Percentiles rank a stretch among this genome's conserved stretches.
These are phyloP conservation scores for Candida manassasensis DNA, from an alignment of 805 yeast species.

Conservation along the genomic window DNA sequence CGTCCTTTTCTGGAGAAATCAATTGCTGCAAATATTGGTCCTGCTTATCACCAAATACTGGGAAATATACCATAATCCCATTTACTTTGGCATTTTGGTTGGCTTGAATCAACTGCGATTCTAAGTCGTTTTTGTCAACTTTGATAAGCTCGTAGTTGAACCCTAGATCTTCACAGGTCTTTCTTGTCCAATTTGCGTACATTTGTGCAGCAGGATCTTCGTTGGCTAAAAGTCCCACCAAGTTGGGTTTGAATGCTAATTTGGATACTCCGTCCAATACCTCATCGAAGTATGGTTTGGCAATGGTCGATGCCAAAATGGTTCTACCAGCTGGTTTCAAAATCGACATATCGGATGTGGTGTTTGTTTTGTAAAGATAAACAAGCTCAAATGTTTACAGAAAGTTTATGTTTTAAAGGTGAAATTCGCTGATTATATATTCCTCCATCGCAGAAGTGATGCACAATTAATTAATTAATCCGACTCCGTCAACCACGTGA, in stretches of 20 bases:
- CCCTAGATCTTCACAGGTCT: conserved; percentile 82
- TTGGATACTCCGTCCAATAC: conserved; percentile 51
- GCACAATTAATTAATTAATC: too few species aligned
- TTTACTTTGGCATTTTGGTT: conserved; percentile 70
- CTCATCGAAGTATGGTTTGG: conserved; percentile 77
- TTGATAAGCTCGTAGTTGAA: conserved; percentile 75
- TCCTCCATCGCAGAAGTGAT: too few species aligned
- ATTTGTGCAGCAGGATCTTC: conserved; percentile 90
- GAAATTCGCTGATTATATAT: background rate
- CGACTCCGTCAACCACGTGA: too few species aligned
- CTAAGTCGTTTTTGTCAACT: conserved; percentile 77
- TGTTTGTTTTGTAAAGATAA: background rate
- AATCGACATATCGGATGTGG: conserved; percentile 3
- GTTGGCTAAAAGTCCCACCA: conserved; percentile 91
- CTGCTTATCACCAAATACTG: conserved; percentile 92
- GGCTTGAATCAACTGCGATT: conserved; percentile 77
- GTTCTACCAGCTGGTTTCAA: conserved; percentile 63
- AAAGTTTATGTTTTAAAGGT: background rate
- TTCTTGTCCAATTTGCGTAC: conserved; percentile 96
- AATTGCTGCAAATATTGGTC: conserved; percentile 95
- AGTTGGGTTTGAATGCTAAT: conserved; percentile 57
- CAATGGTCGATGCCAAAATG: conserved; percentile 80
- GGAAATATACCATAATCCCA: conserved; percentile 97
- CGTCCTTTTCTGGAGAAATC: conserved; percentile 87
- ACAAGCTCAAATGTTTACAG: background rate